phyloP scores from a whole-genome alignment of 2,329 filamentous ascomycete genomes.

The Drechslerella dactyloides region DNA sequence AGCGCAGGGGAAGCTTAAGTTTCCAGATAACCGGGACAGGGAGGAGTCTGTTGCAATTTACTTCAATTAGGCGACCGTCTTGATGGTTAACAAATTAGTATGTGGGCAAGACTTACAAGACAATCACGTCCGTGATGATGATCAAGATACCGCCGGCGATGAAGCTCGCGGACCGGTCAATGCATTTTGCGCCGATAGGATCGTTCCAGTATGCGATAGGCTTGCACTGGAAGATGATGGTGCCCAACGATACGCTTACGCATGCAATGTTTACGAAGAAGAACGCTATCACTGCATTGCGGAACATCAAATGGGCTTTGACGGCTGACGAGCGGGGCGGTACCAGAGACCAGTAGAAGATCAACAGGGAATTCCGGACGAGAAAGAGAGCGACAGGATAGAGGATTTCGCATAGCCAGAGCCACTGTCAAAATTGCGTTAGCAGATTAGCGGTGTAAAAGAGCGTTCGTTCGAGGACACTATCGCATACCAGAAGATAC shows the following conservation, averaged over 20 bases:
- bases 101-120: slow-evolving; percentile 57
- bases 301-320: slow-evolving; percentile 34
- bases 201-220: slow-evolving; percentile 57
- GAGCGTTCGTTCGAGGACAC: background rate
- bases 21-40: slow-evolving; percentile 62
- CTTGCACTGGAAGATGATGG: slow-evolving; percentile 59
- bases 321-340: slow-evolving; percentile 42
- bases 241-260: slow-evolving; percentile 36
- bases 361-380: slow-evolving; percentile 39
- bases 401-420: slow-evolving; percentile 38
- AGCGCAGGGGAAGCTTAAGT: slow-evolving; percentile 61
- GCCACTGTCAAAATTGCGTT: slow-evolving; percentile 18
- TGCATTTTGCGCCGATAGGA: slow-evolving; percentile 57
- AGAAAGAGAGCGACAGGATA: slow-evolving; percentile 41
- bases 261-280: slow-evolving; percentile 45
- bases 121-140: slow-evolving; percentile 66
- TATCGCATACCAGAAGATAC: slow-evolving; percentile 31
- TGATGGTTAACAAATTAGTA: background rate
- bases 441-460: background rate
- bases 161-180: slow-evolving; percentile 63
- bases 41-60: slow-evolving; percentile 56
- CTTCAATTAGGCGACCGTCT: background rate
- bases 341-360: slow-evolving; percentile 48
- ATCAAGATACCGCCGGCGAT: slow-evolving; percentile 66
- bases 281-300: slow-evolving; percentile 45